Evolutionary conservation across 2,329 filamentous ascomycete species (phyloP).

Genomic region (Neurospora crassa): DNA sequence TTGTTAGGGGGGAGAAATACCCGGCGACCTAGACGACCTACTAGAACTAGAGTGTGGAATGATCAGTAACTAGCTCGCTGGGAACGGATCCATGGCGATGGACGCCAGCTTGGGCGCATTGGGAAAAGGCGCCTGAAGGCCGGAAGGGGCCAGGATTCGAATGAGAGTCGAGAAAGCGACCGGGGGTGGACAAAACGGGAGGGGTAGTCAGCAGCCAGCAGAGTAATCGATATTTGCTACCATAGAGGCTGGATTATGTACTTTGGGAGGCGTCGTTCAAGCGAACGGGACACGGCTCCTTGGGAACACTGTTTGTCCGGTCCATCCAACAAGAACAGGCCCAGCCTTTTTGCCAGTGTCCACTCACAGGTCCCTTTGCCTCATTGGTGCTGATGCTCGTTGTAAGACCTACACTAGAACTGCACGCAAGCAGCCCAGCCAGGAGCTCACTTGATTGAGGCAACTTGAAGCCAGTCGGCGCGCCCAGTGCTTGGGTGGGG

Average conservation of each 20-base stretch:
- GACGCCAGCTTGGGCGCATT: slow-evolving; percentile 16
- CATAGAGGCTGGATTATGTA: slow-evolving; percentile 2
- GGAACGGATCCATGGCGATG: slow-evolving; percentile 11
- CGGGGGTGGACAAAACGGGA: slow-evolving; percentile 2
- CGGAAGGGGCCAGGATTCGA: background rate
- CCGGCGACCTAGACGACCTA: background rate
- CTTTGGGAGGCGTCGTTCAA: slow-evolving; percentile 16
- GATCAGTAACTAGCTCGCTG: slow-evolving; percentile 17
- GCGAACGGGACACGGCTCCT: slow-evolving; percentile 6
- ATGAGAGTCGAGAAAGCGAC: slow-evolving; percentile 9
- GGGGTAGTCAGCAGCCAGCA: slow-evolving; percentile 3
- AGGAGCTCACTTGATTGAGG: slow-evolving; percentile 2
- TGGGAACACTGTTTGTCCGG: background rate
- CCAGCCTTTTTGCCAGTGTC: background rate
- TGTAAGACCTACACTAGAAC: background rate
- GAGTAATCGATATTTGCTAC: background rate
- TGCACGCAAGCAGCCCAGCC: background rate
- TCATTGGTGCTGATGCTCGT: background rate
- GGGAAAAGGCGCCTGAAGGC: slow-evolving; percentile 14
- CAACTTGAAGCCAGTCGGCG: slow-evolving; percentile 15
- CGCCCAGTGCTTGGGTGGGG: slow-evolving; percentile 21
- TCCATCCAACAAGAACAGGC: background rate
- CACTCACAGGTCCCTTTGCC: background rate
- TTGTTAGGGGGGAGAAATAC: background rate
- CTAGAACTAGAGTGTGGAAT: background rate